These are phyloP conservation scores for Aureobasidium sp. DNA, from an alignment of 2,329 filamentous ascomycete genomes.

Conservation along the genomic window DNA sequence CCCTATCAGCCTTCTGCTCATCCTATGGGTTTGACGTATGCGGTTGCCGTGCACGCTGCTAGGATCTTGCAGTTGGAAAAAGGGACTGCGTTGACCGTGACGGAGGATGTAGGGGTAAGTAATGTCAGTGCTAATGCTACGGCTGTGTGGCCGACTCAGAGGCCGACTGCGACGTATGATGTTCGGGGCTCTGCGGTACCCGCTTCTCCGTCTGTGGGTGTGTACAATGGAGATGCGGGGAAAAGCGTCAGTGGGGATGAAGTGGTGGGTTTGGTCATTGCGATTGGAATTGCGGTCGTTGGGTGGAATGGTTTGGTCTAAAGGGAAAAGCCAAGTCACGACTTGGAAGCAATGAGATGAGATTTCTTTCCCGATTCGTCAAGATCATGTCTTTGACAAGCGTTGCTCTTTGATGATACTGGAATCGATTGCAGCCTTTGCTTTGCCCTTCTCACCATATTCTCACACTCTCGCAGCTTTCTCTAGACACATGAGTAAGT, in stretches of 20 bases:
- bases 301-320: background rate
- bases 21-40: slow-evolving; percentile 21
- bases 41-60: slow-evolving; percentile 1
- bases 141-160: background rate
- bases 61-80: background rate
- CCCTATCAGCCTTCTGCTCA: slow-evolving; percentile 30
- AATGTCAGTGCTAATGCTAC: background rate
- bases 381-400: too few relatives aligned
- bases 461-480: too few relatives aligned
- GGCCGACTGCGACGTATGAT: background rate
- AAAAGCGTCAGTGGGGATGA: too few relatives aligned
- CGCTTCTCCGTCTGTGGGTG: background rate
- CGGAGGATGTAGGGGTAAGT: background rate
- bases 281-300: background rate
- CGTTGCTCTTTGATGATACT: too few relatives aligned
- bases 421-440: too few relatives aligned
- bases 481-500: too few relatives aligned
- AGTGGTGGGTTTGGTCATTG: background rate
- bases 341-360: too few relatives aligned
- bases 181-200: background rate
- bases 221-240: background rate
- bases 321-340: too few relatives aligned
- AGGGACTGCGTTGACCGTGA: background rate
- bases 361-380: too few relatives aligned
- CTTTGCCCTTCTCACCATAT: too few relatives aligned